Evolutionary conservation across 2,329 filamentous ascomycete species (phyloP), one percentile per base, ranked within the genome.

Genomic region (Aspergillus uvarum): DNA sequence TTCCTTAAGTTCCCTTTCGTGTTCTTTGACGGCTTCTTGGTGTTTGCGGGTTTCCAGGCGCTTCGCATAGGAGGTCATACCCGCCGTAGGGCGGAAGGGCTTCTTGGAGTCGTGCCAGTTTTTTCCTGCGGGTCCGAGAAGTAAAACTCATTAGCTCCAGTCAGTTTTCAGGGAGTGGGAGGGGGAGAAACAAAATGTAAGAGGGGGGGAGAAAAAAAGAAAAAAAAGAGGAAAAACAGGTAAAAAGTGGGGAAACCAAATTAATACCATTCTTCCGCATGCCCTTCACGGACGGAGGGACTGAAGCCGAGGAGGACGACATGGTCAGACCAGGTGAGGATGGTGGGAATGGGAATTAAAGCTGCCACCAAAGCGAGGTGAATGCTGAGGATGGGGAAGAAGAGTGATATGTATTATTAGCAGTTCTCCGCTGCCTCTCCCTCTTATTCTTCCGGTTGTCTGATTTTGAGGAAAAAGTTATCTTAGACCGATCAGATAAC

Each of bases 1-100:
- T 0, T 92, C 91, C 81, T 94, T 96, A 87, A 99, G 87, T 77
- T 97, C 92, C 78, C 91, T 93, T 80, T 98, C 95, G 72, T 92
- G 92, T 38, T 92, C 91, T 80, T 97, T 98, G 69, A 90, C 85
- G n/a, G 91, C 87, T 12, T 86, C 84, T 68, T 88, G 83, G 7
- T 87, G 84, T 63, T 87, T 85, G 54, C 92, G 86, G 63, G 88
- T 83, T 68, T 89, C 87, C 50, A 86, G 80, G 56, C 94, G 88
- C 77, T 92, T 89, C 67, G 89, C 87, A 75, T 89, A 98, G 0
- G 91, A 87, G 2, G 86, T 90, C 67, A 92, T 84, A 26, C 93
- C 92, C 10, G 89, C 83, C 14, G 81, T 87, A 4, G 91, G 94
- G 44, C 95, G 89, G 77, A 98, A 98, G 1, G 95, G 87, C 64